These are phyloP conservation scores for Cornus suecica DNA, from an alignment of 148 eudicot genomes.

Conservation along the genomic window DNA sequence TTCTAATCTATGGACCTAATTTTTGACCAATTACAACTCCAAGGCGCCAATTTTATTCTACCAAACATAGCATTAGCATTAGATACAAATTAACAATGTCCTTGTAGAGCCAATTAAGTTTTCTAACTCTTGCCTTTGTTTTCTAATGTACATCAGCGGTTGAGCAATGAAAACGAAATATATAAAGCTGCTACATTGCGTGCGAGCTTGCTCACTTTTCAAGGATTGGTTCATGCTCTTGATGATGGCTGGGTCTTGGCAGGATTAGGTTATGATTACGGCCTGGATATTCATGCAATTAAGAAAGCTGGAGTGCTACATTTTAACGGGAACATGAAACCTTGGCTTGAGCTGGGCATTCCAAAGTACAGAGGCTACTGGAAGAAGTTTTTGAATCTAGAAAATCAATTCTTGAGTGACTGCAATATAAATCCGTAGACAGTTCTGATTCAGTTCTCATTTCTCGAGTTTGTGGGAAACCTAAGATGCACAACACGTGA, in stretches of 20 bases:
- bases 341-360: conserved; percentile 96
- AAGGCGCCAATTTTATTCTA: no score
- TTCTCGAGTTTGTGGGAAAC: neutral
- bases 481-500: neutral
- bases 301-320: conserved; percentile 69
- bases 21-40: no score
- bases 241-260: conserved; percentile 68
- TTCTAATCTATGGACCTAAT: no score
- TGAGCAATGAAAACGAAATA: conserved; percentile 28
- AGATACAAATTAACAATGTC: neutral
- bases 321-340: conserved; percentile 95
- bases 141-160: conserved; percentile 30
- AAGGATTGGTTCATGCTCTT: conserved; percentile 61
- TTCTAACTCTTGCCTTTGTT: conserved; percentile 13
- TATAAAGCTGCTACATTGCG: conserved; percentile 46
- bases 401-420: conserved; percentile 61
- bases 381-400: conserved; percentile 58
- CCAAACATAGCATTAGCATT: neutral
- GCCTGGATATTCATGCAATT: conserved; percentile 42
- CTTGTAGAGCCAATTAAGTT: neutral
- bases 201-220: conserved; percentile 75
- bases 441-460: neutral
- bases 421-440: conserved; percentile 76
- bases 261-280: conserved; percentile 89
- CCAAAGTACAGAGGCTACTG: conserved; percentile 61